phyloP scores from a whole-genome alignment of 2,329 filamentous ascomycete genomes.

The Penicillium sp. region DNA sequence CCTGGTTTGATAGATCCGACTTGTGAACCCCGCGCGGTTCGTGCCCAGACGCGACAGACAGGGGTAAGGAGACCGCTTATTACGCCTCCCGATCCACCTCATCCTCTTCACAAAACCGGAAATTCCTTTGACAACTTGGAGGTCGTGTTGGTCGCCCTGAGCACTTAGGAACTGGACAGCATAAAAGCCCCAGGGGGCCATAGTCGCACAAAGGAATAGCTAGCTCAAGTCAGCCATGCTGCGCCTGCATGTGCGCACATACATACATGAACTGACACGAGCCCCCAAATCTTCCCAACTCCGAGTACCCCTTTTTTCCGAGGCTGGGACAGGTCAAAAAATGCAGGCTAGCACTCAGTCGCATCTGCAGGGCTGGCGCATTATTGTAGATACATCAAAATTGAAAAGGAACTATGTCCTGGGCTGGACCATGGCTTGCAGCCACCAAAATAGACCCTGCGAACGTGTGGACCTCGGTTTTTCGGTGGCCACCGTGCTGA shows the following conservation, averaged over 20 bases:
- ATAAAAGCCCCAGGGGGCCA: background rate
- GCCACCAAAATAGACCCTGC: conserved; percentile 10
- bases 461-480: conserved; percentile 10
- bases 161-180: background rate
- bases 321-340: too few relatives aligned
- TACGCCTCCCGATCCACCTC: background rate
- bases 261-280: background rate
- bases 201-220: background rate
- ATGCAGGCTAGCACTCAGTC: background rate
- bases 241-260: background rate
- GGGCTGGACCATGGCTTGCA: conserved; percentile 7
- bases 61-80: background rate
- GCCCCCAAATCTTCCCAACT: background rate
- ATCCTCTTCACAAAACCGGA: background rate
- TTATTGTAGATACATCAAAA: conserved; percentile 5
- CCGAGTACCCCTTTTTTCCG: background rate
- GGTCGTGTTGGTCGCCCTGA: background rate
- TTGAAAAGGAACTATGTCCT: conserved; percentile 1
- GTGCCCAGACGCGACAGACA: background rate
- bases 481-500: background rate
- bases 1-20: background rate
- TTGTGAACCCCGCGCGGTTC: conserved; percentile 1
- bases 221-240: background rate
- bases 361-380: background rate
- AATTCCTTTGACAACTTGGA: background rate